Evolutionary conservation across 176 grass and related monocot species (phyloP).

Genomic region (Musa troglodytarum): DNA sequence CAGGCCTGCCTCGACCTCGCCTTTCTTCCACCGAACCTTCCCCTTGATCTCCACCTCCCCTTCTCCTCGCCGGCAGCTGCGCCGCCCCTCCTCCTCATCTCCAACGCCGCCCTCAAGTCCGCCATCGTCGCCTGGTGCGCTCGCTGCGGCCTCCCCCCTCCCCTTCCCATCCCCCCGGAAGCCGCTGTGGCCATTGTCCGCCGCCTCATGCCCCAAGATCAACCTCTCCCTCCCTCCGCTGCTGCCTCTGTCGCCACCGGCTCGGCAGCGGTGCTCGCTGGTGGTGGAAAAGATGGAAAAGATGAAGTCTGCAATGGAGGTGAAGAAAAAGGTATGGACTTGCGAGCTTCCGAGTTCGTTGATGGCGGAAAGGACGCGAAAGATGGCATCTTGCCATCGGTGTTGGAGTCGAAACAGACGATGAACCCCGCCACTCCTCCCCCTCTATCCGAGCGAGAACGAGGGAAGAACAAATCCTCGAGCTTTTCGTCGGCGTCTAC

Average conservation of each 20-base stretch:
- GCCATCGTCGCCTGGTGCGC: slow-evolving; percentile 88
- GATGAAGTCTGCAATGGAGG: background rate
- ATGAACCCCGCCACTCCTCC: background rate
- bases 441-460: background rate
- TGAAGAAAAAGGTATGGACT: background rate
- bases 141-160: slow-evolving; percentile 38
- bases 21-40: slow-evolving; percentile 46
- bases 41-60: slow-evolving; percentile 25
- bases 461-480: slow-evolving; percentile 5
- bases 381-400: slow-evolving; percentile 1
- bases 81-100: slow-evolving; percentile 49
- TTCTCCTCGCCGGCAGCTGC: slow-evolving; percentile 11
- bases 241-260: background rate
- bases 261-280: background rate
- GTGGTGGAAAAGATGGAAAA: background rate
- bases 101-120: slow-evolving; percentile 66
- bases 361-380: background rate
- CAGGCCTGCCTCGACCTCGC: slow-evolving; percentile 62
- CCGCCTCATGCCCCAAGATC: slow-evolving; percentile 46
- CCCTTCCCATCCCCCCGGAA: slow-evolving; percentile 37
- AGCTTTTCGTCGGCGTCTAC: slow-evolving; percentile 4
- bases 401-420: slow-evolving; percentile 1
- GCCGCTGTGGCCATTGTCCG: slow-evolving; percentile 59
- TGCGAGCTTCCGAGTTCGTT: background rate
- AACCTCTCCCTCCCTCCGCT: background rate